These are phyloP conservation scores for Lenwebbia sp. DNA, from an alignment of 345 rosid genomes.

Conservation along the genomic window DNA sequence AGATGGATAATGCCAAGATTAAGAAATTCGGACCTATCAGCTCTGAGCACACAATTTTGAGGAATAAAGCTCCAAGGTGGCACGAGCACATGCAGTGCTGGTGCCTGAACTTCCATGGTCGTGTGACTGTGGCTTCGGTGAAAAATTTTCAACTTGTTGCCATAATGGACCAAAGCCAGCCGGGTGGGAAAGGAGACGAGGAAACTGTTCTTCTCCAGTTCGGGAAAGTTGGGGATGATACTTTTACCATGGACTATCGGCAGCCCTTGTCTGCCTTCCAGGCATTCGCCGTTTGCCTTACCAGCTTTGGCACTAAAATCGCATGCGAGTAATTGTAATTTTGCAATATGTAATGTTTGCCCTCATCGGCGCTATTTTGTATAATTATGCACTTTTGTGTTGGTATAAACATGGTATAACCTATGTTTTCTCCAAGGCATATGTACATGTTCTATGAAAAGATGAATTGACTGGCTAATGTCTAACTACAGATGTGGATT, in stretches of 20 bases:
- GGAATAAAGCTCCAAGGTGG: constrained; percentile 94
- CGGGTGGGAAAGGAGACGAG: constrained; percentile 84
- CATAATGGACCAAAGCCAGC: constrained; percentile 63
- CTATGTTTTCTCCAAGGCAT: background rate
- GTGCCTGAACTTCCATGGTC: constrained; percentile 93
- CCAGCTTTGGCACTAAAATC: constrained; percentile 92
- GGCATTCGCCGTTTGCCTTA: constrained; percentile 89
- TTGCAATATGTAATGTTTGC: background rate
- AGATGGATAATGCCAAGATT: constrained; percentile 21
- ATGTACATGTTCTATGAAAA: background rate
- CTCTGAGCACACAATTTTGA: constrained; percentile 35
- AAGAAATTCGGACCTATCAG: constrained; percentile 22
- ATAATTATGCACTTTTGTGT: background rate
- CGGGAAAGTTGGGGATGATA: constrained; percentile 82
- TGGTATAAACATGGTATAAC: background rate
- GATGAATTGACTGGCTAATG: background rate
- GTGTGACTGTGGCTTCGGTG: constrained; percentile 90
- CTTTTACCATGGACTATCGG: constrained; percentile 86
- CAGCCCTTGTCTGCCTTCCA: constrained; percentile 91
- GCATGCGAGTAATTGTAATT: constrained; percentile 62
- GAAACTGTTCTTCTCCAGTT: constrained; percentile 83
- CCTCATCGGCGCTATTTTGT: background rate
- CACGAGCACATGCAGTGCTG: constrained; percentile 93
- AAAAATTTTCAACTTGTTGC: constrained; percentile 91
- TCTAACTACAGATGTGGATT: background rate